Conservation (phyloP, 768 basidiomycete species). For the Glaciozyma antarctica region DNA sequence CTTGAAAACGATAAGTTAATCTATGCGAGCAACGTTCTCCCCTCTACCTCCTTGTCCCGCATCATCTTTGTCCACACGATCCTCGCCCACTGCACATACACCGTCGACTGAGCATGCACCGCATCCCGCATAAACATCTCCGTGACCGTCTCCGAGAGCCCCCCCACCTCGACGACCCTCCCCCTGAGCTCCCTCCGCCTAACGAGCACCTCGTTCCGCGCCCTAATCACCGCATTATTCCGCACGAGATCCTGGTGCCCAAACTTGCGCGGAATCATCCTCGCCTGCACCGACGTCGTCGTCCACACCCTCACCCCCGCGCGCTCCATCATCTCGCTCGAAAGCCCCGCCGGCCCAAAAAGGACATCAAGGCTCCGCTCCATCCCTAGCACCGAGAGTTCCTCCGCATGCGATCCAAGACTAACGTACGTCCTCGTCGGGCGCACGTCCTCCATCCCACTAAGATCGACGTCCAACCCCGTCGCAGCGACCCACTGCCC, state of each 20-base stretch:
- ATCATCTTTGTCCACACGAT: not conserved
- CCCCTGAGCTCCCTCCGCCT: not conserved
- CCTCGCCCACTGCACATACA: not conserved
- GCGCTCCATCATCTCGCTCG: not conserved
- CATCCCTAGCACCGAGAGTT: not conserved
- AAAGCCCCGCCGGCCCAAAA: not conserved
- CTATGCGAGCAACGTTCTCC: too few relatives aligned
- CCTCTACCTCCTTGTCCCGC: too few relatives aligned
- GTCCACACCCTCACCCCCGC: not conserved
- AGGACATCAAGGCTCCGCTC: not conserved
- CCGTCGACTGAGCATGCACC: not conserved
- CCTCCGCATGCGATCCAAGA: not conserved
- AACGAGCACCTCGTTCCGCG: not conserved
- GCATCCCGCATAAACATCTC: not conserved
- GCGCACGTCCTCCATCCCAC: not conserved
- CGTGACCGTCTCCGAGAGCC: not conserved
- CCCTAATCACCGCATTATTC: constrained; percentile 3
- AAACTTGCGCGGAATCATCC: constrained; percentile 1
- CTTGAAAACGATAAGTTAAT: too few relatives aligned
- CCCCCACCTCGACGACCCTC: not conserved
- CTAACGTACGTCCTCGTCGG: not conserved
- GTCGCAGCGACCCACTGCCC: not conserved
- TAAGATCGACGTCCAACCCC: not conserved
- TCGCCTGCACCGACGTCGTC: not conserved
- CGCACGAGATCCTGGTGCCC: not conserved